A percentile compares a stretch with the other conserved stretches of the same genome.
These are phyloP conservation scores for Fraxinus platypoda DNA, from an alignment of 305 asterid species.

Conservation along the genomic window DNA sequence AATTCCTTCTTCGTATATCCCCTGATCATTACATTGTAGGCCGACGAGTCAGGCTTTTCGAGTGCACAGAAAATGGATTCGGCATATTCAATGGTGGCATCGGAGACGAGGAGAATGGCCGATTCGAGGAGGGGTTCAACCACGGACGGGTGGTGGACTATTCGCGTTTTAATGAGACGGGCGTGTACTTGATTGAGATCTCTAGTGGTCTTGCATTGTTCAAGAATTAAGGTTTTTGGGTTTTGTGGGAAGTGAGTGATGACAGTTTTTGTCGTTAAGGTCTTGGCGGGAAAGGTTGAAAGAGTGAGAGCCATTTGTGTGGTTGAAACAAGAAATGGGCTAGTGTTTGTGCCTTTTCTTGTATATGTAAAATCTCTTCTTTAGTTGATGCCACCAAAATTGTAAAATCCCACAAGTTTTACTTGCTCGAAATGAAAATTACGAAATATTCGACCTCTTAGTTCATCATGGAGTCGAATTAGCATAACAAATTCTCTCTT, in stretches of 20 bases:
- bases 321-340: background rate
- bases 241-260: conserved; percentile 31
- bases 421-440: background rate
- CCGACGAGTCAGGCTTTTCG: conserved; percentile 37
- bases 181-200: conserved; percentile 53
- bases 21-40: conserved; percentile 48
- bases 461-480: background rate
- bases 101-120: conserved; percentile 43
- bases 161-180: conserved; percentile 45
- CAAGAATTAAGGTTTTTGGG: conserved; percentile 43
- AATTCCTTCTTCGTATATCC: conserved; percentile 30
- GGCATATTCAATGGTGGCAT: conserved; percentile 40
- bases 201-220: conserved; percentile 43
- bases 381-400: background rate
- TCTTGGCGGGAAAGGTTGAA: conserved; percentile 26
- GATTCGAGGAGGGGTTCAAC: conserved; percentile 56
- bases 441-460: background rate
- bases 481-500: background rate
- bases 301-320: conserved; percentile 28
- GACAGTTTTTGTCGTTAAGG: conserved; percentile 17
- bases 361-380: background rate
- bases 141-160: conserved; percentile 38
- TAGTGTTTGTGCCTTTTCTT: background rate
- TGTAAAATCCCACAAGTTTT: background rate
- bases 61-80: conserved; percentile 33